Evolutionary conservation across 1,139 yeast genomes (phyloP).

Genomic region (Meyerozyma elateridarum): DNA sequence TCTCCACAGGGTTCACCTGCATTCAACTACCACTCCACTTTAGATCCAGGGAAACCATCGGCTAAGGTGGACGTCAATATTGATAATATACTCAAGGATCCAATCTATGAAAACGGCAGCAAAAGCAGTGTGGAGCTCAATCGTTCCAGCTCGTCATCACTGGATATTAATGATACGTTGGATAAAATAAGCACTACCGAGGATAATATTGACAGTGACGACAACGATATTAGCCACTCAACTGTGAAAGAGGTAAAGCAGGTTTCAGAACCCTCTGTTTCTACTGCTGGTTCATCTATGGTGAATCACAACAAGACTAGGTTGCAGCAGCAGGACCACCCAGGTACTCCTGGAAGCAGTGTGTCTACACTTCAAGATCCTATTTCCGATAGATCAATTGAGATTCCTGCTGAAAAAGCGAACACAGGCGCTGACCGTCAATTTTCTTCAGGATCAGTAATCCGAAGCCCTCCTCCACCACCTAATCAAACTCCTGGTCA

Average conservation of each 20-base stretch:
- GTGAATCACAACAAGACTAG: too few species aligned
- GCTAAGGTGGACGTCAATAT: conserved; percentile 10
- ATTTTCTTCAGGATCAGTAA: conserved; percentile 21
- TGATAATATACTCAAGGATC: conserved; percentile 9
- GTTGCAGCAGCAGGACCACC: too few species aligned
- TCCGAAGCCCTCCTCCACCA: conserved; percentile 21
- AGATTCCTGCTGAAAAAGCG: not conserved
- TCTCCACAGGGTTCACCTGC: not conserved
- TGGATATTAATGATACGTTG: conserved; percentile 18
- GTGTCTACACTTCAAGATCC: conserved; percentile 1
- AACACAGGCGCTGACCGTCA: conserved; percentile 5
- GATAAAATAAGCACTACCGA: conserved; percentile 33
- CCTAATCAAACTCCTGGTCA: conserved; percentile 13
- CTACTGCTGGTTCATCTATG: too few species aligned
- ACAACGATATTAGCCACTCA: conserved; percentile 7
- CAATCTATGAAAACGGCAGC: conserved; percentile 8
- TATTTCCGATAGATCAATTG: conserved; percentile 1
- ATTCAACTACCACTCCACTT: conserved; percentile 19
- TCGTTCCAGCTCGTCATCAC: conserved; percentile 7
- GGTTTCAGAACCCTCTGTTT: not conserved
- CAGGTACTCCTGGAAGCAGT: conserved; percentile 10
- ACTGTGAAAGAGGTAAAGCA: conserved; percentile 3
- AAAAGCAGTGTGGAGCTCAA: conserved; percentile 12
- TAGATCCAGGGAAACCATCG: conserved; percentile 41
- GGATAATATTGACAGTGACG: conserved; percentile 26